Base-by-base conservation (phyloP, 768 basidiomycete genomes). In the Lentinula detonsa region DNA sequence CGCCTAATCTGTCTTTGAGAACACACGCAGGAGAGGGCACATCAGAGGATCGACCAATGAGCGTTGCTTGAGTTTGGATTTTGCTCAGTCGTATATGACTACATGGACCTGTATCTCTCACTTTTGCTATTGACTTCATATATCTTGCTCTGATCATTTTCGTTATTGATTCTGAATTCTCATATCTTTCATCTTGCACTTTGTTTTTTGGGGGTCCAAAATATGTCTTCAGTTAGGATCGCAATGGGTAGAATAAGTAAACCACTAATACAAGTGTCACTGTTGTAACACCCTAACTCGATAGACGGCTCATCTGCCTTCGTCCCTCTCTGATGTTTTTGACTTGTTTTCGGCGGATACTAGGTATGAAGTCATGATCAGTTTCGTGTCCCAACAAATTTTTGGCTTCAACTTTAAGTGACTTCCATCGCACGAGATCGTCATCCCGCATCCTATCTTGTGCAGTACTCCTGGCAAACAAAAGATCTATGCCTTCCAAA, bases 401-500 rank as follows among this genome's bases (percentile, higher is more conserved):
- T 33, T 57, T 42, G 34, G 66, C 66, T 16, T 34, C 62, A 13
- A 63, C 66, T 63, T 51, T 46, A 53, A 68, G 46, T 48, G 43
- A 28, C 33, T 37, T 63, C 65, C 68, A 69, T 40, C 37, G 51
- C 28, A 45, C 53, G 31, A 65, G 39, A 48, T 67, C 68, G 5
- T 56, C 48, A 39, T 39, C 54, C 54, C 61, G 51, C 4, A 65
- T 37, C 5, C 33, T 58, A 39, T 65, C 60, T 16, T 61, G 59
- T 23, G 63, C 49, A 28, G 57, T 55, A 53, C 39, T 65, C n/a
- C 62, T 63, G 15, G 50, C 23, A 48, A 63, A 43, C 28, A 82
- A 66, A 59, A 65, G 70, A 21, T 76, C 69, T 39, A 82, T 72
- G 5, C 77, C 71, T 18, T 79, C 76, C 11, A 75, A 60, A 4